Evolutionary conservation across 2,329 filamentous ascomycete species (phyloP), one percentile per base, ranked within the genome.

Genomic region (Paraphoma sp.): DNA sequence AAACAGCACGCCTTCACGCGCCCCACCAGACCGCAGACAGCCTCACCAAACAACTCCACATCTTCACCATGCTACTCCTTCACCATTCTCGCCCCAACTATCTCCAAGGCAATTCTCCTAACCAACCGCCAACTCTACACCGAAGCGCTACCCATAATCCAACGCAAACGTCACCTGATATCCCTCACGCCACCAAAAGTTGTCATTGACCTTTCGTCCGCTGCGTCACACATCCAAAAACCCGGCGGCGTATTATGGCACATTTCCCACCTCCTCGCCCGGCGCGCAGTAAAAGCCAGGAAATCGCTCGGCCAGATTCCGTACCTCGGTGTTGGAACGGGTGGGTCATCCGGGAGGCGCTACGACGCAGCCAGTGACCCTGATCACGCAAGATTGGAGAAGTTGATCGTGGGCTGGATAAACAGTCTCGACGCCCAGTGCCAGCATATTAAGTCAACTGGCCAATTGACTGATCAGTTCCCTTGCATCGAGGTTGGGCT

Each of bases 221-320:
- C 18, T 9, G 23, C 23, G 23, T 12, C 14, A 23, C 29, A 43
- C 18, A 42, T 49, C 5, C 47, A 49, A 36, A 49, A 49, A 18
- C 28, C 33, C 23, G 47, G 47, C 7, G 47, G 47, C 8, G 36
- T 38, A 11, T 36, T 49, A 9, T 49, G 47, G 47, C 47, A 49
- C 38, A 49, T 49, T 14, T 49, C 47, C 12, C 47, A 28, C 38
- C 31, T 42, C 47, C 38, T 49, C 4, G 47, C 47, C 2, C 40
- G 29, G 29, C 38, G 38, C 36, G 47, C 47, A 30, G 38, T 42
- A 23, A 43, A 42, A 31, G 28, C 38, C 9, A 9, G 38, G 10
- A 49, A 18, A 31, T 10, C 11, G 14, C 28, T 49, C 4, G 36
- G 38, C 18, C n/a, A 12, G 12, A 28, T 49, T 2, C 47, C 47